These are phyloP conservation scores for Mycena maculata DNA, from an alignment of 768 basidiomycete genomes.

Conservation along the genomic window DNA sequence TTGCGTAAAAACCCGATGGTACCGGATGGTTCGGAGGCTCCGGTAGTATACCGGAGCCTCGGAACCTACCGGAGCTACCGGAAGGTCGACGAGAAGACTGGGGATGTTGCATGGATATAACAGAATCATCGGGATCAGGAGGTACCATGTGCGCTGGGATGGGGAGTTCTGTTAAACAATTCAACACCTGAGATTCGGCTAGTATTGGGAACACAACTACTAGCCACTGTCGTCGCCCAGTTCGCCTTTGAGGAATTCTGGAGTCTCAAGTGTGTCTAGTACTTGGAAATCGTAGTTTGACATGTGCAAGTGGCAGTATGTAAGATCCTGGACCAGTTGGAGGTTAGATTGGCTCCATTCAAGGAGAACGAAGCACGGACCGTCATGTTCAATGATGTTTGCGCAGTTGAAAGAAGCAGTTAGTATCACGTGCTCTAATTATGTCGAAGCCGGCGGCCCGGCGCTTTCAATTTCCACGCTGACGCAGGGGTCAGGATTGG, in stretches of 20 bases:
- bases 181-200: slow-evolving; percentile 55
- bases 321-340: slow-evolving; percentile 70
- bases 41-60: no score
- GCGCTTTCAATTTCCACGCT: not conserved
- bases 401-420: no score
- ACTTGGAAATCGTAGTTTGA: slow-evolving; percentile 79
- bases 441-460: no score
- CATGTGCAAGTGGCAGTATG: slow-evolving; percentile 90
- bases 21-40: no score
- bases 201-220: slow-evolving; percentile 30
- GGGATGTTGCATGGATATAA: no score
- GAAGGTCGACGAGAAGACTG: no score
- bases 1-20: no score
- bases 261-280: slow-evolving; percentile 83
- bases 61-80: no score
- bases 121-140: slow-evolving; percentile 92
- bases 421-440: no score
- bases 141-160: slow-evolving; percentile 85
- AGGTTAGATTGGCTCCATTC: not conserved
- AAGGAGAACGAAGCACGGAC: slow-evolving; percentile 1
- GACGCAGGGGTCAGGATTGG: not conserved
- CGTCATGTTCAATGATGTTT: slow-evolving; percentile 2
- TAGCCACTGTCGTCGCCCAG: slow-evolving; percentile 82
- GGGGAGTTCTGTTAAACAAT: slow-evolving; percentile 71
- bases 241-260: slow-evolving; percentile 81